phyloP scores from a whole-genome alignment of 495 filamentous ascomycete species.

The Neurospora pannonica region DNA sequence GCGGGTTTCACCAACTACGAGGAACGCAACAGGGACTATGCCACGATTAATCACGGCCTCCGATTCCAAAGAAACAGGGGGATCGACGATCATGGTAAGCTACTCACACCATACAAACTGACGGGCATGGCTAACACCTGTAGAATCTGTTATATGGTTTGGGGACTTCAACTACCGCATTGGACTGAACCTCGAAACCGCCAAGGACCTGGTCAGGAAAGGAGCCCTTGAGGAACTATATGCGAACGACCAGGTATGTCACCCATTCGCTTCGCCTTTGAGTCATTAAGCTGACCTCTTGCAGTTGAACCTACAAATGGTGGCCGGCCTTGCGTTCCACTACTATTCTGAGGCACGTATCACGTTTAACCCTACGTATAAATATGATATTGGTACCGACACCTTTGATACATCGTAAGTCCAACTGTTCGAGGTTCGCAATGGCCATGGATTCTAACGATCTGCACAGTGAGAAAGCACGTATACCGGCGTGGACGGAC shows the following conservation, averaged over 20 bases:
- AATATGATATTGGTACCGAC: slow-evolving; percentile 81
- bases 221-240: slow-evolving; percentile 71
- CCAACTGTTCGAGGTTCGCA: neutral
- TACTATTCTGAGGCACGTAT: slow-evolving; percentile 85
- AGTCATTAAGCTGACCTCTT: slow-evolving; percentile 6
- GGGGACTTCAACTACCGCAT: slow-evolving; percentile 99
- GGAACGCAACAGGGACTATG: slow-evolving; percentile 87
- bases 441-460: neutral
- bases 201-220: slow-evolving; percentile 59
- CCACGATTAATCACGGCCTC: slow-evolving; percentile 77
- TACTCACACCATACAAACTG: neutral
- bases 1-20: slow-evolving; percentile 97
- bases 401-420: slow-evolving; percentile 85
- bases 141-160: slow-evolving; percentile 85
- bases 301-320: slow-evolving; percentile 91
- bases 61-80: slow-evolving; percentile 81
- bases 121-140: neutral
- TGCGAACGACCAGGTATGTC: slow-evolving; percentile 77
- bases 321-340: slow-evolving; percentile 77
- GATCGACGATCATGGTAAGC: slow-evolving; percentile 74
- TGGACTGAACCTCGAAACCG: slow-evolving; percentile 70
- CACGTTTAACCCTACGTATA: slow-evolving; percentile 86
- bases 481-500: slow-evolving; percentile 97
- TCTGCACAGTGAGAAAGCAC: slow-evolving; percentile 64
- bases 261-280: neutral